Conservation (phyloP, 2,329 filamentous ascomycete genomes). For the Sarocladium oryzae region DNA sequence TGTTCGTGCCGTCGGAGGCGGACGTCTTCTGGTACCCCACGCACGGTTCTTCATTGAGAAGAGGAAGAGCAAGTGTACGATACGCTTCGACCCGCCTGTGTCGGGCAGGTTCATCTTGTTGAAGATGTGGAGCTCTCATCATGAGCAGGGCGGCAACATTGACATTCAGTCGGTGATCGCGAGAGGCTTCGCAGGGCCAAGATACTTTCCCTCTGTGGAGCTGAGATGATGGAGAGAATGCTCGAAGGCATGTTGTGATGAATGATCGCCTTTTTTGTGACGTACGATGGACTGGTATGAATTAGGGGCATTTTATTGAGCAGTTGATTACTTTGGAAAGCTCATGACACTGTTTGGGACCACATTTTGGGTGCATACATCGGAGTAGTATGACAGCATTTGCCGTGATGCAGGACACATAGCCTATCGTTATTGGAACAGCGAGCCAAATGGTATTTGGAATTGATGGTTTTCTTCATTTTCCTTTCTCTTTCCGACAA, state of each 20-base stretch:
- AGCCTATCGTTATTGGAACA: background rate
- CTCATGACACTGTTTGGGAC: background rate
- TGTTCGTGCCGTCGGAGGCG: slow-evolving; percentile 48
- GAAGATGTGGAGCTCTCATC: slow-evolving; percentile 80
- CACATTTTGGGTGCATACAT: background rate
- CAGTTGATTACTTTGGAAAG: background rate
- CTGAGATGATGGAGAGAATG: slow-evolving; percentile 36
- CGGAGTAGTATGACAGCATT: background rate
- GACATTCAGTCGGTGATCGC: slow-evolving; percentile 83
- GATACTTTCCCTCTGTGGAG: slow-evolving; percentile 70
- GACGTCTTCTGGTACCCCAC: slow-evolving; percentile 62
- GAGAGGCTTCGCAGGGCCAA: slow-evolving; percentile 76
- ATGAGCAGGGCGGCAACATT: slow-evolving; percentile 63
- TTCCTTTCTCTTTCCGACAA: background rate
- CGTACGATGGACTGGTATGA: background rate
- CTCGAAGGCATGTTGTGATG: background rate
- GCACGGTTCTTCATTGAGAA: slow-evolving; percentile 79
- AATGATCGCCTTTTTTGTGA: background rate
- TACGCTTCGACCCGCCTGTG: slow-evolving; percentile 77
- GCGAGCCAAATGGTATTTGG: background rate
- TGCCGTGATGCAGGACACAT: background rate
- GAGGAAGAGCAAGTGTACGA: slow-evolving; percentile 76
- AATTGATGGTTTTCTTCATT: background rate
- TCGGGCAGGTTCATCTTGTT: slow-evolving; percentile 78
- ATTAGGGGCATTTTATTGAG: background rate